These are phyloP conservation scores for Cordyceps cateniannulata DNA, from an alignment of 2,329 filamentous ascomycete genomes.

Conservation along the genomic window DNA sequence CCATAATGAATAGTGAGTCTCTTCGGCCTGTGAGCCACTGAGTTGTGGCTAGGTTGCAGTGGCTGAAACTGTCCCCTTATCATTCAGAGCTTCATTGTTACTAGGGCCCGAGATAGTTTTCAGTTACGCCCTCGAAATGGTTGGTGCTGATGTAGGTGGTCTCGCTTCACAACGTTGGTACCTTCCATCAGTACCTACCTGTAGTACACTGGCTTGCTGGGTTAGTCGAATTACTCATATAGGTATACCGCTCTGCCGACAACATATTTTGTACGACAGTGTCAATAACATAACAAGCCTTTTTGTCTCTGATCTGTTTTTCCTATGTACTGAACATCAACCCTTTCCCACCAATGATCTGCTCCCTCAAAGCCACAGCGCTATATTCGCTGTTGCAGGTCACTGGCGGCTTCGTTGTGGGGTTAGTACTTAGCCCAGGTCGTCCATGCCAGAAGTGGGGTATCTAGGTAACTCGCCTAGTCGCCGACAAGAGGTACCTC, in stretches of 20 bases:
- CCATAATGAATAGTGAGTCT: neutral
- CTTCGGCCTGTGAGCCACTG: neutral
- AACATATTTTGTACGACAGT: neutral
- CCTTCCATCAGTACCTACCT: too few relatives aligned
- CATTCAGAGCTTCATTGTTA: neutral
- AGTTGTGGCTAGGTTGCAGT: neutral
- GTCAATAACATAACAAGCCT: too few relatives aligned
- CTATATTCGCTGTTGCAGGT: neutral
- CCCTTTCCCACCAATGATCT: neutral
- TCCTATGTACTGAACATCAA: neutral
- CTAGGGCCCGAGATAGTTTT: too few relatives aligned
- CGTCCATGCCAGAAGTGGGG: conserved; percentile 3
- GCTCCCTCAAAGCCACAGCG: neutral
- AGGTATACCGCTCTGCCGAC: neutral
- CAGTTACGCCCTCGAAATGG: too few relatives aligned
- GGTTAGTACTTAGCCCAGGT: conserved; percentile 11
- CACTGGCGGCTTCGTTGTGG: conserved; percentile 4
- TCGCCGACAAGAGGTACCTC: neutral
- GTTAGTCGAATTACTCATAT: neutral
- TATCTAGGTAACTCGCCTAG: neutral
- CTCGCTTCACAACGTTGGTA: too few relatives aligned
- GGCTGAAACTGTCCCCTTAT: neutral
- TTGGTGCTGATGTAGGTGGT: too few relatives aligned
- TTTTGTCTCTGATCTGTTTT: neutral
- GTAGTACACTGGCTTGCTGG: too few relatives aligned